phyloP scores from a whole-genome alignment of 371 early-diverging fungal species.

The Mortierella sp. region DNA sequence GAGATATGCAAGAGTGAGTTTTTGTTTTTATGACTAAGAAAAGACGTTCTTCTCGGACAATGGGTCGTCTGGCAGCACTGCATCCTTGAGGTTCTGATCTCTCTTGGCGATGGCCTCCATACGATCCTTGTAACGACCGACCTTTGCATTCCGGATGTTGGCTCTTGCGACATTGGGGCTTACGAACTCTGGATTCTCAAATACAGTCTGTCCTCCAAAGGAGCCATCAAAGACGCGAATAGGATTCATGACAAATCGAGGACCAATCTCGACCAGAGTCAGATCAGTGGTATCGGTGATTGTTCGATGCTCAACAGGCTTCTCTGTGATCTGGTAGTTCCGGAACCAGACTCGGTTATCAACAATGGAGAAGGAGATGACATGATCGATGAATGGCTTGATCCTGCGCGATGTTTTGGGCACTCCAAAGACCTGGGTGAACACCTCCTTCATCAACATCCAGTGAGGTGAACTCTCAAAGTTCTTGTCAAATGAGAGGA shows the following conservation, averaged over 20 bases:
- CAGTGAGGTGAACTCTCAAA: conserved; percentile 90
- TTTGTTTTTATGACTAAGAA: conserved; percentile 53
- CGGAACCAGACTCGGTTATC: conserved; percentile 96
- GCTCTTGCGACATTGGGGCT: conserved; percentile 75
- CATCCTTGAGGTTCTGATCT: conserved; percentile 59
- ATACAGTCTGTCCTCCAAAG: conserved; percentile 93
- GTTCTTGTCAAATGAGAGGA: conserved; percentile 91
- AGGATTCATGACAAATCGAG: conserved; percentile 92
- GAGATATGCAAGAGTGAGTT: background rate
- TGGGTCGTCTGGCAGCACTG: conserved; percentile 65
- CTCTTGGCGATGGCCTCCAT: conserved; percentile 59
- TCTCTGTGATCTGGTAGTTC: conserved; percentile 87
- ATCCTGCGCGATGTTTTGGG: conserved; percentile 89
- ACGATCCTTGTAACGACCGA: conserved; percentile 63
- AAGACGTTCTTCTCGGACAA: conserved; percentile 66
- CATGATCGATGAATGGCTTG: conserved; percentile 97
- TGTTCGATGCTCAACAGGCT: conserved; percentile 59
- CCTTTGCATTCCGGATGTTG: conserved; percentile 61
- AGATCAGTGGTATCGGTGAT: conserved; percentile 73
- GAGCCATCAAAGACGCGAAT: conserved; percentile 95
- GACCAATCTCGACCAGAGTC: conserved; percentile 96
- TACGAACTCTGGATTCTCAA: conserved; percentile 89
- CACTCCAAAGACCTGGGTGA: conserved; percentile 90
- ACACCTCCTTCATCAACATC: conserved; percentile 88
- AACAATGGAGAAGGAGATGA: conserved; percentile 88